These are phyloP conservation scores for Aspergillus amoenus DNA, from an alignment of 2,329 filamentous ascomycete genomes.

Conservation along the genomic window DNA sequence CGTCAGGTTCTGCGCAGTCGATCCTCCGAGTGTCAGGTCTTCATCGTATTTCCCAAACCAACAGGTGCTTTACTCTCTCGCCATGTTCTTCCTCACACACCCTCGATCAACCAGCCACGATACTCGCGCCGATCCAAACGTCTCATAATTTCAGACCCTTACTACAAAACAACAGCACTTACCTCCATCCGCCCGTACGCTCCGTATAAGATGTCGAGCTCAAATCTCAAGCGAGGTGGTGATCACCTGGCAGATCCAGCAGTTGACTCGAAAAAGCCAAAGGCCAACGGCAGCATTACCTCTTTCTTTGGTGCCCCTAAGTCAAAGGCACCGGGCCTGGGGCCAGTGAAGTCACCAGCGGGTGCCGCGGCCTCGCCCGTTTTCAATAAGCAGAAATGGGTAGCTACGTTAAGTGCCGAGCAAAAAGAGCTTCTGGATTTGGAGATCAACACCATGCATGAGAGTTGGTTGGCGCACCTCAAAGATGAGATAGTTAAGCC, in stretches of 20 bases:
- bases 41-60: neutral
- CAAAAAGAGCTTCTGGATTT: conserved; percentile 79
- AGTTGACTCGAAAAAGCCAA: conserved; percentile 67
- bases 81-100: neutral
- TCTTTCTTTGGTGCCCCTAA: conserved; percentile 83
- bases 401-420: conserved; percentile 74
- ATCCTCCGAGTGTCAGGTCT: neutral
- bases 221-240: conserved; percentile 65
- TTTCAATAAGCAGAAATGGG: conserved; percentile 90
- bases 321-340: conserved; percentile 25
- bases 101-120: neutral
- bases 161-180: neutral
- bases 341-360: conserved; percentile 24
- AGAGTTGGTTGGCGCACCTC: conserved; percentile 85
- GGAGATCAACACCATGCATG: conserved; percentile 88
- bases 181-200: neutral
- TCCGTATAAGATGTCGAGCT: conserved; percentile 29
- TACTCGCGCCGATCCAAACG: neutral
- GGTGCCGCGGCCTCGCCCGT: conserved; percentile 39
- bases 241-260: conserved; percentile 41
- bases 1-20: neutral
- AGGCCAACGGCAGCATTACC: conserved; percentile 75
- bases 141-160: neutral
- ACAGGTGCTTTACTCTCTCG: neutral
- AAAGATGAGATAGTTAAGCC: conserved; percentile 79